These are phyloP conservation scores for Calocybe cyanea DNA, from an alignment of 768 basidiomycete genomes.

Conservation along the genomic window DNA sequence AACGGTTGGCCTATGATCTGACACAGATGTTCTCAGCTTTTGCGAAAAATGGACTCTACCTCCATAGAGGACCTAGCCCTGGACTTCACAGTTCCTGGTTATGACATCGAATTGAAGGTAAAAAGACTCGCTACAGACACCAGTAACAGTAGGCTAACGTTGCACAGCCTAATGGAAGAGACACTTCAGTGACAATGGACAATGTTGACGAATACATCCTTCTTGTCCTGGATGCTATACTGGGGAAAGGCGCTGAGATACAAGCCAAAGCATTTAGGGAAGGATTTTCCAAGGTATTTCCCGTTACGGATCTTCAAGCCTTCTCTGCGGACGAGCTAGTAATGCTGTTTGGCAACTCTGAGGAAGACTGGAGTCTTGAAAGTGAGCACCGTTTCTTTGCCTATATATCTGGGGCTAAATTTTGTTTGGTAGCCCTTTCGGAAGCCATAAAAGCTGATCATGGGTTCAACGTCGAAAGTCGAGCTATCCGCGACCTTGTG, in stretches of 20 bases:
- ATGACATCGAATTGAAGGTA: conserved; percentile 88
- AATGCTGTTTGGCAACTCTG: conserved; percentile 91
- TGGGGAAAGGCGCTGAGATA: conserved; percentile 71
- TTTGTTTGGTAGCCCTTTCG: conserved; percentile 56
- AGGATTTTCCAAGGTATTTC: conserved; percentile 96
- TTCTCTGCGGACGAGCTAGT: conserved; percentile 96
- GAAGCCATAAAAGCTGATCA: conserved; percentile 97
- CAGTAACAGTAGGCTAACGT: neutral
- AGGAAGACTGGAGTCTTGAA: conserved; percentile 96
- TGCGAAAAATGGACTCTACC: conserved; percentile 59
- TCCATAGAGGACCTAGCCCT: conserved; percentile 85
- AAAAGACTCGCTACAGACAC: conserved; percentile 18
- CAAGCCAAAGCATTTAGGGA: conserved; percentile 92
- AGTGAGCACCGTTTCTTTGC: conserved; percentile 50
- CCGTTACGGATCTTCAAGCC: conserved; percentile 82
- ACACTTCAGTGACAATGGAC: conserved; percentile 75
- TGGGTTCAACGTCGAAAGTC: conserved; percentile 94
- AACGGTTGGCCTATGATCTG: neutral
- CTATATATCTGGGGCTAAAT: conserved; percentile 9
- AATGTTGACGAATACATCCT: conserved; percentile 89
- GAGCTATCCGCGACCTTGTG: conserved; percentile 82
- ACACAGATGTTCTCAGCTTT: conserved; percentile 31
- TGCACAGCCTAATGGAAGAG: conserved; percentile 69
- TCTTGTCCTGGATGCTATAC: conserved; percentile 84
- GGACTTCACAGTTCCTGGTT: conserved; percentile 96